Conservation (phyloP, 352 stramenopile genomes). For the Globisporangium abappressorium region DNA sequence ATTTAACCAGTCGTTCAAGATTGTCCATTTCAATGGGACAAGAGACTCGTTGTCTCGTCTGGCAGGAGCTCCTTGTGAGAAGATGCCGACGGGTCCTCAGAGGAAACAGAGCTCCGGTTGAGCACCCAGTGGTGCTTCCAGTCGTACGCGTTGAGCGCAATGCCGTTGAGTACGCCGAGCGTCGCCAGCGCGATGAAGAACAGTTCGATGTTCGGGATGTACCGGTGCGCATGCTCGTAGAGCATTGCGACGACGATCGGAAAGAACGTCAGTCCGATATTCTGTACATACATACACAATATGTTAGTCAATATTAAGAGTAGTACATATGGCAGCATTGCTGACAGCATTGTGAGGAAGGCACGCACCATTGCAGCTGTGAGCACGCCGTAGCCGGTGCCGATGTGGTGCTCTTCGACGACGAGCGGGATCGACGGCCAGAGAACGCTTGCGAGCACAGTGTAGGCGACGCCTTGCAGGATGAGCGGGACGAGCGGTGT, state of each 20-base stretch:
- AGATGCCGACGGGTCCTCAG: neutral
- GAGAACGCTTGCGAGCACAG: conserved; percentile 67
- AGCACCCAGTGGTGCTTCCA: conserved; percentile 20
- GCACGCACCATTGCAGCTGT: conserved; percentile 17
- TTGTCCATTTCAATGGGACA: conserved; percentile 5
- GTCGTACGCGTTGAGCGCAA: conserved; percentile 90
- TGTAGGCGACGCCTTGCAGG: conserved; percentile 78
- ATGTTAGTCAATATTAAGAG: neutral
- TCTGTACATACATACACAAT: conserved; percentile 25
- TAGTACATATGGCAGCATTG: conserved; percentile 14
- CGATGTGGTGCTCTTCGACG: conserved; percentile 18
- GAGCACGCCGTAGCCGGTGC: conserved; percentile 19
- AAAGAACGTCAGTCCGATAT: conserved; percentile 62
- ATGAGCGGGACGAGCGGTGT: conserved; percentile 62
- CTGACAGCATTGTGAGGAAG: conserved; percentile 25
- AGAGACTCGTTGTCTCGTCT: conserved; percentile 9
- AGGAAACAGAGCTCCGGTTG: conserved; percentile 6
- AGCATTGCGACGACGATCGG: conserved; percentile 51
- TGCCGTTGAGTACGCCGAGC: conserved; percentile 32
- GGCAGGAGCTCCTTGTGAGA: neutral
- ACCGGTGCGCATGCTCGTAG: conserved; percentile 32
- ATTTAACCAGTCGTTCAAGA: neutral
- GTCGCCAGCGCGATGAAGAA: conserved; percentile 47
- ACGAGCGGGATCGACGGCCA: conserved; percentile 63
- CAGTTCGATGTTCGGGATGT: conserved; percentile 53